Conservation (phyloP, 225 moss, liverwort and hornwort species). For the Thuidium tamariscinum region DNA sequence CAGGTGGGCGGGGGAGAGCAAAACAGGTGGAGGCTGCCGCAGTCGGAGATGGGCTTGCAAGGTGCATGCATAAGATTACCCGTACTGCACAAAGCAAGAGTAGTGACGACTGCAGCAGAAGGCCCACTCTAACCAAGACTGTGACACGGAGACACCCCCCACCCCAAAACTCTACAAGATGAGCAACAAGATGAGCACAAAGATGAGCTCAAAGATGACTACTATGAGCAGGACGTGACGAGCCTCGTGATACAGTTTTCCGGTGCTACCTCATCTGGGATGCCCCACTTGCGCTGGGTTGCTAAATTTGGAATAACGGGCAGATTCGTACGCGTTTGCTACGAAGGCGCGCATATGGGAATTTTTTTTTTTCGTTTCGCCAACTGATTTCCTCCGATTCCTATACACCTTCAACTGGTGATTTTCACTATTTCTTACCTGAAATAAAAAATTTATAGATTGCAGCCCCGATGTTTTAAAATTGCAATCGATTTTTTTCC, state of each 20-base stretch:
- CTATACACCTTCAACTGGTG: too few species aligned
- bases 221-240: not conserved
- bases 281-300: not conserved
- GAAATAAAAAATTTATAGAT: too few species aligned
- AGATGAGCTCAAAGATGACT: not conserved
- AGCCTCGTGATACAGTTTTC: not conserved
- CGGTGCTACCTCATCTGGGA: not conserved
- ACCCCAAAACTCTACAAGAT: not conserved
- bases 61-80: not conserved
- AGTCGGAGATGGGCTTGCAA: not conserved
- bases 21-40: not conserved
- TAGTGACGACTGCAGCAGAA: not conserved
- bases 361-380: too few species aligned
- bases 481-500: too few species aligned
- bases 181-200: not conserved
- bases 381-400: too few species aligned
- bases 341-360: not conserved
- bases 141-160: not conserved
- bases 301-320: not conserved
- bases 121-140: too few species aligned
- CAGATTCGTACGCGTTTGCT: not conserved
- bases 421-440: too few species aligned
- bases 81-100: not conserved
- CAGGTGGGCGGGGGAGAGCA: not conserved
- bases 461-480: too few species aligned